A percentile compares a stretch with the other conserved stretches of the same genome.
phyloP scores from a whole-genome alignment of 371 early-diverging fungal genomes.

The Chytridium lagenaria region DNA sequence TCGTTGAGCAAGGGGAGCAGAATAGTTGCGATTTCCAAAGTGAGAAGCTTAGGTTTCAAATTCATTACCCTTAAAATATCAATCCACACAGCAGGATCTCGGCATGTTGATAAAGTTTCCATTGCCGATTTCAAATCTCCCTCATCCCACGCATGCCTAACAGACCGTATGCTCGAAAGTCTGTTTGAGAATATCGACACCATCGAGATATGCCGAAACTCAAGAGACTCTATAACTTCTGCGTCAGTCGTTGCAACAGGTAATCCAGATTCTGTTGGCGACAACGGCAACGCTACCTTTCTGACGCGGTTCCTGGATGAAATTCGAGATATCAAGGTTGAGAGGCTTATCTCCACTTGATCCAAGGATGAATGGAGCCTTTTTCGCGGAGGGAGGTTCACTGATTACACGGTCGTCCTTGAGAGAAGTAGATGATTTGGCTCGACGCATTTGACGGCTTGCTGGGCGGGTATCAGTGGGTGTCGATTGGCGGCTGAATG shows the following conservation, averaged over 20 bases:
- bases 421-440: conserved; percentile 1
- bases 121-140: conserved; percentile 44
- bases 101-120: conserved; percentile 32
- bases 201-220: conserved; percentile 54
- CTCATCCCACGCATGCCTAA: conserved; percentile 51
- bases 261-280: conserved; percentile 9
- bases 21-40: conserved; percentile 48
- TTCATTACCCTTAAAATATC: conserved; percentile 54
- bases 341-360: conserved; percentile 43
- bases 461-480: conserved; percentile 1
- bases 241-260: conserved; percentile 34
- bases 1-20: conserved; percentile 56
- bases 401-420: background rate
- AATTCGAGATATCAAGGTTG: conserved; percentile 51
- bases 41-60: conserved; percentile 50
- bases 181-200: conserved; percentile 43
- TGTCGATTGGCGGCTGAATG: background rate
- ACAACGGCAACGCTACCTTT: conserved; percentile 24
- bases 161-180: conserved; percentile 40
- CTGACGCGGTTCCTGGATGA: conserved; percentile 32
- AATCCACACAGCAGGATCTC: conserved; percentile 48
- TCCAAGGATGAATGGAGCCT: conserved; percentile 34
- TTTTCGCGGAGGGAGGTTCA: conserved; percentile 13
- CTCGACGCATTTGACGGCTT: conserved; percentile 8
- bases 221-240: conserved; percentile 48